Base-by-base conservation (phyloP, 495 filamentous ascomycete genomes). In the Aspergillus leporis region DNA sequence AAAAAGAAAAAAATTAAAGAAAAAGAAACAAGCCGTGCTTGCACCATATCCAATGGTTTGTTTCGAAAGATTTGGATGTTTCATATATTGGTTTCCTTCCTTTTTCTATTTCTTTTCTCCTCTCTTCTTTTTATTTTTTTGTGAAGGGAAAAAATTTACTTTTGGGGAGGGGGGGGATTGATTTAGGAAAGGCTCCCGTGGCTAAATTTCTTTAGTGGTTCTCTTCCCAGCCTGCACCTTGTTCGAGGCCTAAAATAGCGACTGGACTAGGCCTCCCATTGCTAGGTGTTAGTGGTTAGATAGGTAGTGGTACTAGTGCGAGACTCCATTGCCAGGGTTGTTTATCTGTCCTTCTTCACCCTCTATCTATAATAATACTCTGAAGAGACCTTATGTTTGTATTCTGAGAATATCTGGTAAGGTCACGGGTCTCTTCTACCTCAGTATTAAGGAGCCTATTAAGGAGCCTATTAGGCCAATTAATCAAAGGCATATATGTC, bases 101-200 rank as follows among this genome's bases (percentile, higher is more conserved):
- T 10, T 47, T n/a, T 23, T n/a, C 7, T 47, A 9, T 47, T n/a
- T 47, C 13, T 23, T 7, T 40, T 12, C 36, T 40, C 10, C 10
- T 40, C 16, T 40, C 10, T 47, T 12, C 10, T 18, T 47, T 47
- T 12, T 10, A 6, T 47, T 47, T 47, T 47, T 47, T 22, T 47
- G 6, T 43, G 6, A 28, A 28, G 6, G 6, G 5, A n/a, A 43
- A 43, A 18, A 21, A 19, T 43, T 19, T 19, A 7, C 5, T n/a
- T n/a, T n/a, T 18, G 1, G 5, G n/a, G n/a, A n/a, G n/a, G n/a
- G n/a, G n/a, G n/a, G 41, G 41, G 41, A 7, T 47, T 47, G 43
- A 23, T 47, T 47, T 47, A 5, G 43, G 43, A 23, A 47, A 47
- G 43, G 43, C 12, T 47, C 43, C 43, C 43, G 43, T 47, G 43